Conservation (phyloP, 1,139 yeast species). For the Pichiaceae sp. region DNA sequence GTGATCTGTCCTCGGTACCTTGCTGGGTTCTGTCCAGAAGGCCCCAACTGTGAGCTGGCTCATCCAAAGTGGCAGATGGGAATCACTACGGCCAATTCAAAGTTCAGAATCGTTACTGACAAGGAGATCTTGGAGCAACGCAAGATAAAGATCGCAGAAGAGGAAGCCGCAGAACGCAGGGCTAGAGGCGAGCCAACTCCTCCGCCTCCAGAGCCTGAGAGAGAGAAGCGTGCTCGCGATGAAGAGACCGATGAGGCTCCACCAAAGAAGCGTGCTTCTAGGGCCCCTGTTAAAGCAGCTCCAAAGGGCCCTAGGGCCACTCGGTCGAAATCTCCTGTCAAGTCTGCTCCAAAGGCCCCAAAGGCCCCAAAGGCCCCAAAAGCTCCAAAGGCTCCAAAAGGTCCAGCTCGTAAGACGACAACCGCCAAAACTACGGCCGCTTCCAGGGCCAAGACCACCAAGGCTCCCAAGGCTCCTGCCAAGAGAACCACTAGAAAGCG, state of each 20-base stretch:
- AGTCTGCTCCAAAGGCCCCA: background rate
- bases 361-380: background rate
- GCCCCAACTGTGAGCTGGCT: conserved; percentile 48
- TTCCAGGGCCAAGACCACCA: too few relatives aligned
- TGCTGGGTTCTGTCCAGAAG: conserved; percentile 89
- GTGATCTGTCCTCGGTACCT: conserved; percentile 75
- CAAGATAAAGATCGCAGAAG: conserved; percentile 10
- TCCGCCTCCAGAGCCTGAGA: background rate
- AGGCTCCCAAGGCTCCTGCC: too few relatives aligned
- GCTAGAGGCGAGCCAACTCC: background rate
- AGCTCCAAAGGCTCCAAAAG: background rate
- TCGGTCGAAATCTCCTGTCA: background rate
- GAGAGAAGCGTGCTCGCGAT: background rate
- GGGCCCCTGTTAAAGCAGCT: background rate
- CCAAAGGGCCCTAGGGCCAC: background rate
- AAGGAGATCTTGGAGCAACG: conserved; percentile 22
- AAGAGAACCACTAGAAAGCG: background rate
- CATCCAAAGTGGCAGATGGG: conserved; percentile 54
- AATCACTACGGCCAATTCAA: conserved; percentile 7
- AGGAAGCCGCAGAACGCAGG: conserved; percentile 6
- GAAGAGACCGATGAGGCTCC: background rate
- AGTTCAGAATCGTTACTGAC: conserved; percentile 46
- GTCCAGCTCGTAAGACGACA: too few relatives aligned
- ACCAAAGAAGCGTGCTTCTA: background rate
- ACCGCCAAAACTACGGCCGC: too few relatives aligned